These are phyloP conservation scores for Neoboletus brunneissimus DNA, from an alignment of 768 basidiomycete species.

Conservation along the genomic window DNA sequence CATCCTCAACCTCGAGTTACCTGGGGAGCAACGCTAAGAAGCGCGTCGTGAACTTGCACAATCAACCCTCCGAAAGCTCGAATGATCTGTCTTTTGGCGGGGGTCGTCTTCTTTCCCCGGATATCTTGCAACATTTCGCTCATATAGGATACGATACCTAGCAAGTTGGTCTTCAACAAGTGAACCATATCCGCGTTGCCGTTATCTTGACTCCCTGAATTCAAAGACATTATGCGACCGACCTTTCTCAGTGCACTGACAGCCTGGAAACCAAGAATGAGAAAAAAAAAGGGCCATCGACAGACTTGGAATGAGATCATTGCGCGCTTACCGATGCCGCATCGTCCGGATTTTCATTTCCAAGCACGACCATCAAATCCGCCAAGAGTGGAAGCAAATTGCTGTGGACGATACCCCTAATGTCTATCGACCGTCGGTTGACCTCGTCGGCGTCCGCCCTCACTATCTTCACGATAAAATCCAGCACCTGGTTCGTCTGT, in stretches of 20 bases:
- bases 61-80: conserved; percentile 75
- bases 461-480: conserved; percentile 63
- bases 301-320: conserved; percentile 25
- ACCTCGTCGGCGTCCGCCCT: conserved; percentile 38
- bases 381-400: conserved; percentile 69
- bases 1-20: conserved; percentile 39
- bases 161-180: conserved; percentile 73
- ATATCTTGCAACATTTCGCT: conserved; percentile 86
- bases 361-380: conserved; percentile 73
- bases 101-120: conserved; percentile 67
- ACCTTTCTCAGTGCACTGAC: conserved; percentile 45
- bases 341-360: conserved; percentile 55
- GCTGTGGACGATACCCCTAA: conserved; percentile 58
- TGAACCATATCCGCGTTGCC: conserved; percentile 43
- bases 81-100: conserved; percentile 73
- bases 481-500: conserved; percentile 56
- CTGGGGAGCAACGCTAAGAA: conserved; percentile 83
- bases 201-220: conserved; percentile 27
- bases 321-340: conserved; percentile 42
- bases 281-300: conserved; percentile 32
- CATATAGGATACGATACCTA: conserved; percentile 81
- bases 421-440: conserved; percentile 35
- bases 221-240: conserved; percentile 30
- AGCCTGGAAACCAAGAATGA: conserved; percentile 41
- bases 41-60: conserved; percentile 62